Percentiles rank a stretch among this genome's conserved stretches.
Evolutionary conservation across 148 eudicot genomes (phyloP).

Genomic region (Polygonum aviculare): DNA sequence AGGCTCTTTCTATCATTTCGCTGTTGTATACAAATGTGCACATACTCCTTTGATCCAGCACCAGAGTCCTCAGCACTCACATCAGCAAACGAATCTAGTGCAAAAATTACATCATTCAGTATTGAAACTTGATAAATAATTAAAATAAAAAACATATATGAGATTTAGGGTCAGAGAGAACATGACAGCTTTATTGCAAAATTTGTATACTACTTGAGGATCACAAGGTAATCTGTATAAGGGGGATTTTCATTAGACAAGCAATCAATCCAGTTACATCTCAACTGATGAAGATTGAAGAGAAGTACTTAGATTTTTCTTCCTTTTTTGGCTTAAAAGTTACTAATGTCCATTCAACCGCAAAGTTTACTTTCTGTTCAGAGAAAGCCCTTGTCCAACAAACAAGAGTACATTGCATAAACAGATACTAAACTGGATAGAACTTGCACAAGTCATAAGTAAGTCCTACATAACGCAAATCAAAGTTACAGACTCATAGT

Average conservation of each 20-base stretch:
- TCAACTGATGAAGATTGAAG: neutral
- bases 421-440: neutral
- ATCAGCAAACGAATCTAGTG: slow-evolving; percentile 40
- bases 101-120: too few relatives aligned
- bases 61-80: slow-evolving; percentile 30
- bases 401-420: neutral
- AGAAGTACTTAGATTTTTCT: neutral
- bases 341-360: neutral
- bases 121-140: too few relatives aligned
- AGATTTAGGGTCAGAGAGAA: too few relatives aligned
- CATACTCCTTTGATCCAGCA: slow-evolving; percentile 42
- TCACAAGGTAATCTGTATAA: too few relatives aligned
- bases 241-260: too few relatives aligned
- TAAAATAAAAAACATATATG: too few relatives aligned
- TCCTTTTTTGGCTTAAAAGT: neutral
- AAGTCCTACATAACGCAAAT: neutral
- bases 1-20: slow-evolving; percentile 46
- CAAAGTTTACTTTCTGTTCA: neutral
- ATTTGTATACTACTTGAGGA: too few relatives aligned
- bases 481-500: neutral
- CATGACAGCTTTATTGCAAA: too few relatives aligned
- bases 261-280: neutral
- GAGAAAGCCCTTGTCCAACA: neutral
- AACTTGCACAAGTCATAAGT: neutral
- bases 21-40: slow-evolving; percentile 48